Percentiles rank a stretch among this genome's conserved stretches.
phyloP scores from a whole-genome alignment of 176 grass and related monocot genomes.

The Lolium multiflorum region DNA sequence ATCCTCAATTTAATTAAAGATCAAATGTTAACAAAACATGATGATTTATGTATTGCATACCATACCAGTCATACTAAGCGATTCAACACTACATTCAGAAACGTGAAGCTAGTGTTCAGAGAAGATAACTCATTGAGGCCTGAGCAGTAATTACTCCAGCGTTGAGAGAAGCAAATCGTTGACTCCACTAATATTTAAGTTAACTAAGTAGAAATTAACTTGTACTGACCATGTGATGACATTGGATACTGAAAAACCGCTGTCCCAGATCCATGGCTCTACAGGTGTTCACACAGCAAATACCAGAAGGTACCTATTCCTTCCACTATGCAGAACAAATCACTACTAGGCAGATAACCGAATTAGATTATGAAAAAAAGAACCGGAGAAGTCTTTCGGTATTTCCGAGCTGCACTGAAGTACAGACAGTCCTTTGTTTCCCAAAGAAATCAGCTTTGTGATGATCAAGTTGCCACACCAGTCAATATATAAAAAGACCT shows the following conservation, averaged over 20 bases:
- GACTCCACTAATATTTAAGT: conserved; percentile 30
- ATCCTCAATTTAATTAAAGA: neutral
- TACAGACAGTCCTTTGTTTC: neutral
- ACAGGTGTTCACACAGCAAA: conserved; percentile 9
- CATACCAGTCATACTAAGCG: too few species aligned
- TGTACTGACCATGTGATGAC: conserved; percentile 11
- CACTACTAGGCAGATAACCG: neutral
- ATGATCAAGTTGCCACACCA: too few species aligned
- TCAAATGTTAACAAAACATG: too few species aligned
- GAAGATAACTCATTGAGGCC: conserved; percentile 28
- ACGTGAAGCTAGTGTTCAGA: neutral
- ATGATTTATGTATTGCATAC: neutral
- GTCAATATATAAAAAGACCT: too few species aligned
- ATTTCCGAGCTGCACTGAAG: neutral
- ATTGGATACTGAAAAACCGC: conserved; percentile 26
- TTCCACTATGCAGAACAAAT: neutral
- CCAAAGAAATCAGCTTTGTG: too few species aligned
- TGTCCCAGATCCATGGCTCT: neutral
- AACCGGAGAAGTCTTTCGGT: neutral
- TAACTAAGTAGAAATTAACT: conserved; percentile 21
- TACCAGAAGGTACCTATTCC: conserved; percentile 1
- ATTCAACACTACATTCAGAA: too few species aligned
- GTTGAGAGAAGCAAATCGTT: conserved; percentile 51
- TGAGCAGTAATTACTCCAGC: conserved; percentile 37
- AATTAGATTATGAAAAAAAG: neutral